Percentiles rank a stretch among this genome's conserved stretches.
Conservation (phyloP, 2,329 filamentous ascomycete genomes). For the Trichoderma sp. region DNA sequence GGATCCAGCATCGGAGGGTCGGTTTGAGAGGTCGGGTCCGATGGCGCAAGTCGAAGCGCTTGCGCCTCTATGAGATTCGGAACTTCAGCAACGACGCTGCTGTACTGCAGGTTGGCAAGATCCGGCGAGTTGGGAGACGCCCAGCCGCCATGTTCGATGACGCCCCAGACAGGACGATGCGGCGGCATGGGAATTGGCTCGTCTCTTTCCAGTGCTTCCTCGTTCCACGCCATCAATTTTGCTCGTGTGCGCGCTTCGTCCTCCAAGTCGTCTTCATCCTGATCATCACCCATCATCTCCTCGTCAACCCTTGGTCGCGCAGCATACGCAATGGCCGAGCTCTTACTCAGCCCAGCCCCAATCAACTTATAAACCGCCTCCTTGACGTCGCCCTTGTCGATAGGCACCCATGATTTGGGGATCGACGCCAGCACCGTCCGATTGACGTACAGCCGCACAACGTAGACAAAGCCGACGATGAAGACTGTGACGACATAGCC, state of each 20-base stretch:
- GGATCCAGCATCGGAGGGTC: conserved; percentile 58
- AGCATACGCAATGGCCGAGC: conserved; percentile 79
- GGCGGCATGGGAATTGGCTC: conserved; percentile 51
- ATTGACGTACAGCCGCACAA: conserved; percentile 82
- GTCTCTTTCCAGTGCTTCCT: conserved; percentile 37
- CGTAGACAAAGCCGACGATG: conserved; percentile 74
- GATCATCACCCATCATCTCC: conserved; percentile 3
- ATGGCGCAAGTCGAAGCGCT: conserved; percentile 80
- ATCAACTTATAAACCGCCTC: conserved; percentile 77
- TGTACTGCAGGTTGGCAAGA: conserved; percentile 80
- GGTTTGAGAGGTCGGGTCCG: conserved; percentile 43
- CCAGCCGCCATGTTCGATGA: conserved; percentile 88
- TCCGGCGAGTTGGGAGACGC: conserved; percentile 75
- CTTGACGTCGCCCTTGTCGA: conserved; percentile 81
- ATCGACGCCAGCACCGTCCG: conserved; percentile 77
- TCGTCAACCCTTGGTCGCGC: conserved; percentile 36
- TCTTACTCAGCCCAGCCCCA: conserved; percentile 68
- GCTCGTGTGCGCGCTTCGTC: conserved; percentile 24
- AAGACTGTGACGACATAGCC: conserved; percentile 73
- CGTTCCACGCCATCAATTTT: background rate
- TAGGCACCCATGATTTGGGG: conserved; percentile 81
- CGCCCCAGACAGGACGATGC: conserved; percentile 68
- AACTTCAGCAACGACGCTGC: conserved; percentile 77
- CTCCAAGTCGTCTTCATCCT: conserved; percentile 19
- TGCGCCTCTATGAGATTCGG: conserved; percentile 91